Evolutionary conservation across 208 protist species (phyloP).

Genomic region (Acanthamoeba triangularis): DNA sequence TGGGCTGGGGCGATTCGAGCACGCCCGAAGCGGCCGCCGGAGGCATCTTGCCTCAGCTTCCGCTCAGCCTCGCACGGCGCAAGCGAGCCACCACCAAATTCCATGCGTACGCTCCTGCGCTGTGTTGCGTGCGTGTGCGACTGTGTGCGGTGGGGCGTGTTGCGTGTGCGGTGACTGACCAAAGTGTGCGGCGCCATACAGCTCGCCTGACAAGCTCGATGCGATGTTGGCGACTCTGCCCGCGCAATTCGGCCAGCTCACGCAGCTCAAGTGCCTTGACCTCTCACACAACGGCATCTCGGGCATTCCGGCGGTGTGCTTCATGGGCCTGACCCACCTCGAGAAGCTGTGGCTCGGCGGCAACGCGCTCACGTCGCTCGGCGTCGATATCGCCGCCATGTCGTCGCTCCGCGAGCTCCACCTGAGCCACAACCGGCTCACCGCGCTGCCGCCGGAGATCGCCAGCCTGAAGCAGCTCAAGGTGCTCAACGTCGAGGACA

Average conservation of each 20-base stretch:
- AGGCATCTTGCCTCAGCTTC: too few species aligned
- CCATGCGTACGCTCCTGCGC: too few species aligned
- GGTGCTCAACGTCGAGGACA: conserved; percentile 14
- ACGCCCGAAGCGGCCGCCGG: too few species aligned
- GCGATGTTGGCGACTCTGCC: neutral
- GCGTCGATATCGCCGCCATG: neutral
- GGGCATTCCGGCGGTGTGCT: neutral
- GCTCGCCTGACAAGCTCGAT: neutral
- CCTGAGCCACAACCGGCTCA: conserved; percentile 20
- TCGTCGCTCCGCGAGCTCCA: neutral
- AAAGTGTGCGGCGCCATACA: neutral
- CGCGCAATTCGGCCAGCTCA: neutral
- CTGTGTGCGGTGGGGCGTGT: neutral
- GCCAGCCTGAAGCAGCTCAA: conserved; percentile 12
- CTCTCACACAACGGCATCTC: conserved; percentile 1
- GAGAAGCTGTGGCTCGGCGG: neutral
- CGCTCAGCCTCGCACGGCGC: too few species aligned
- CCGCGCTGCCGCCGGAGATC: neutral
- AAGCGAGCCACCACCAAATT: too few species aligned
- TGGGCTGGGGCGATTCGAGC: too few species aligned
- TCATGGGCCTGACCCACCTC: neutral
- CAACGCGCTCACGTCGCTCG: neutral
- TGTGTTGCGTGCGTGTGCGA: neutral
- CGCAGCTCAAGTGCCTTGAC: neutral
- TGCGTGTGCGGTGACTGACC: neutral